A percentile compares a stretch with the other conserved stretches of the same genome.
phyloP scores from a whole-genome alignment of 2,329 filamentous ascomycete genomes.

The Pseudopyrenochaeta lycopersici region DNA sequence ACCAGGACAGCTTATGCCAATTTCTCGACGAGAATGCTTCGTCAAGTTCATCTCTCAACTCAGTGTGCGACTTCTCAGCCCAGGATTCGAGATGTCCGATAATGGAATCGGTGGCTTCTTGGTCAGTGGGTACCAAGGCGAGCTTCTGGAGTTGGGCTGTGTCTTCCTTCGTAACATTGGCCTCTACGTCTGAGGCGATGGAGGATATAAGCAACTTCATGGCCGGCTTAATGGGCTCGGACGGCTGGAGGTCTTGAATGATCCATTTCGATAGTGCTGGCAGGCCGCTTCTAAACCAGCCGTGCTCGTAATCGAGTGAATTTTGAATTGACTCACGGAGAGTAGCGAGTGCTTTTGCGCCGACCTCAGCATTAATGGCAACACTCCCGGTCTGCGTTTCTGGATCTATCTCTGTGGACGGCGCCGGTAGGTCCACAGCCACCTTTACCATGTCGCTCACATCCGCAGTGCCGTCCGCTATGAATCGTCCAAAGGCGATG shows the following conservation, averaged over 20 bases:
- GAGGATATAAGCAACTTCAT: slow-evolving; percentile 74
- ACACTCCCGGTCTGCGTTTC: slow-evolving; percentile 24
- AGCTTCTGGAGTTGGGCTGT: slow-evolving; percentile 47
- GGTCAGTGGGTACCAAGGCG: slow-evolving; percentile 49
- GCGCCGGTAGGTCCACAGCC: slow-evolving; percentile 66
- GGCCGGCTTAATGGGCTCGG: slow-evolving; percentile 67
- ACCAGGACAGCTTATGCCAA: slow-evolving; percentile 88
- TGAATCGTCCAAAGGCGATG: slow-evolving; percentile 59
- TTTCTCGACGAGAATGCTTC: slow-evolving; percentile 76
- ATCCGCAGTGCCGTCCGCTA: slow-evolving; percentile 48
- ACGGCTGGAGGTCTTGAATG: slow-evolving; percentile 42
- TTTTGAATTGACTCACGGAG: slow-evolving; percentile 76
- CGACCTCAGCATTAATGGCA: slow-evolving; percentile 70
- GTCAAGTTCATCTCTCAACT: slow-evolving; percentile 82
- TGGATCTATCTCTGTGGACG: slow-evolving; percentile 47
- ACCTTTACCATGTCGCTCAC: slow-evolving; percentile 58
- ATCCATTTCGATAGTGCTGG: slow-evolving; percentile 74
- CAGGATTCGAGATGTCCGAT: slow-evolving; percentile 70
- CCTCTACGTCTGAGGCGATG: slow-evolving; percentile 65
- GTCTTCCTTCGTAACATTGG: slow-evolving; percentile 62
- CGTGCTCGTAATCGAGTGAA: slow-evolving; percentile 74
- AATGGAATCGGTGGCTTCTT: slow-evolving; percentile 61
- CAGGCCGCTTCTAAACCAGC: slow-evolving; percentile 78
- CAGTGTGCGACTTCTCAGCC: slow-evolving; percentile 82
- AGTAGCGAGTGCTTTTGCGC: slow-evolving; percentile 68